phyloP scores from a whole-genome alignment of 768 basidiomycete species.

The Dendrothele bispora region DNA sequence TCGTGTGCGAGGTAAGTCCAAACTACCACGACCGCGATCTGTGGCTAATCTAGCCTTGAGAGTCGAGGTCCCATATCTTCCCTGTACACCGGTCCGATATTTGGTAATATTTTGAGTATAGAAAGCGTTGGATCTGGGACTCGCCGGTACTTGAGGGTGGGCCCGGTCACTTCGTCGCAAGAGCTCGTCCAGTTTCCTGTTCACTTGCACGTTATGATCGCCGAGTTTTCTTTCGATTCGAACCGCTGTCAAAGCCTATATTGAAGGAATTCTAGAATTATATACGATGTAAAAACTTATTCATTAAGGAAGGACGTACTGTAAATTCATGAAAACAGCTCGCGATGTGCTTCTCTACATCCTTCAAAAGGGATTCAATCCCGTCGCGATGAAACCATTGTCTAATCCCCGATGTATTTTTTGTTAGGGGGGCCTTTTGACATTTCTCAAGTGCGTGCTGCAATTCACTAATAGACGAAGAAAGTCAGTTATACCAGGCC shows the following conservation, averaged over 20 bases:
- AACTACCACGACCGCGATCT: too few species aligned
- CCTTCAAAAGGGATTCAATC: constrained; percentile 2
- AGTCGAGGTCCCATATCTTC: too few species aligned
- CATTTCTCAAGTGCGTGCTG: constrained; percentile 2
- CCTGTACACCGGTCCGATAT: too few species aligned
- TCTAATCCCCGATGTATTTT: background rate
- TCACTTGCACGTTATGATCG: constrained; percentile 8
- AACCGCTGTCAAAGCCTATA: constrained; percentile 4
- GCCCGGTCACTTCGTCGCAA: constrained; percentile 7
- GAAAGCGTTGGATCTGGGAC: too few species aligned
- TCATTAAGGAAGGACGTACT: background rate
- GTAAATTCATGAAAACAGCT: constrained; percentile 9
- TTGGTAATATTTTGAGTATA: too few species aligned
- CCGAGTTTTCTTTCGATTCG: constrained; percentile 9
- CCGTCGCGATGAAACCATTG: constrained; percentile 6
- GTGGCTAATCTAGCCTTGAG: too few species aligned
- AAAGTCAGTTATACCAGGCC: background rate
- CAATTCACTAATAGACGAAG: background rate
- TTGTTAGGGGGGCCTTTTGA: background rate
- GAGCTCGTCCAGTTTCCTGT: constrained; percentile 11
- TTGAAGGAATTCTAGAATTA: background rate
- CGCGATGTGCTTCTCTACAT: constrained; percentile 9
- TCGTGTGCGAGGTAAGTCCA: too few species aligned
- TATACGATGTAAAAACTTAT: too few species aligned
- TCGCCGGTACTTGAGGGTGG: too few species aligned